phyloP scores from a whole-genome alignment of 768 basidiomycete species.

The Chalciporus sphaerocephalus region DNA sequence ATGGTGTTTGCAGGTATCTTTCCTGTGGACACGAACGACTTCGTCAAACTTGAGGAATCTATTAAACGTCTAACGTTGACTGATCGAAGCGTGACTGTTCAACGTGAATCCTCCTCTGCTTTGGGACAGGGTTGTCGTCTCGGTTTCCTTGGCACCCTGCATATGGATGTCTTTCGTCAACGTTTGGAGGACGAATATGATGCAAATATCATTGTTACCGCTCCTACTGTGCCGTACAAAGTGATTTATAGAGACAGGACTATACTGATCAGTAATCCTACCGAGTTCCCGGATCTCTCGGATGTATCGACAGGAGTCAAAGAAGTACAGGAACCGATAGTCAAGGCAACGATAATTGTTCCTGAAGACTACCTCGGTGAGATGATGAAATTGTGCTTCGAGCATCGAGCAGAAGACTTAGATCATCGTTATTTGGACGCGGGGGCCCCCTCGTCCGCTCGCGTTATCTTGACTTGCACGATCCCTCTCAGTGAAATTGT shows the following conservation, averaged over 20 bases:
- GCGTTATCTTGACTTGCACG: constrained; percentile 76
- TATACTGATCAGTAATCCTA: constrained; percentile 81
- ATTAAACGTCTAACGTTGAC: constrained; percentile 82
- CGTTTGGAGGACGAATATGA: constrained; percentile 96
- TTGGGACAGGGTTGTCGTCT: constrained; percentile 93
- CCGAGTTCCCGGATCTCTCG: constrained; percentile 84
- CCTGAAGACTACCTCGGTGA: constrained; percentile 94
- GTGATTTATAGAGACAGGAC: constrained; percentile 69
- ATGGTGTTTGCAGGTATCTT: constrained; percentile 98
- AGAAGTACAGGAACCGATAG: constrained; percentile 87
- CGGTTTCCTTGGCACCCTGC: constrained; percentile 92
- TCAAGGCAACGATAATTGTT: constrained; percentile 90
- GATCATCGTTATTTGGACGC: constrained; percentile 81
- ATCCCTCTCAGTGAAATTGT: constrained; percentile 93
- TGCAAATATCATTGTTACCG: constrained; percentile 90
- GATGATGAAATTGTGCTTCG: constrained; percentile 92
- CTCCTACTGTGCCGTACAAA: constrained; percentile 94
- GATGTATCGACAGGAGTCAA: constrained; percentile 58
- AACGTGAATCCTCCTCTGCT: constrained; percentile 89
- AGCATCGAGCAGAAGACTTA: constrained; percentile 77
- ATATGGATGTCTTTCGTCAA: constrained; percentile 96
- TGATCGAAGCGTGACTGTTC: constrained; percentile 84
- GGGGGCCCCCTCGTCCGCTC: constrained; percentile 37
- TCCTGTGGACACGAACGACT: constrained; percentile 87
- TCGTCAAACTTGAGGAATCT: constrained; percentile 92